These are phyloP conservation scores for Cyberlindnera nakhonratchasimensis DNA, from an alignment of 805 yeast species.

Conservation along the genomic window DNA sequence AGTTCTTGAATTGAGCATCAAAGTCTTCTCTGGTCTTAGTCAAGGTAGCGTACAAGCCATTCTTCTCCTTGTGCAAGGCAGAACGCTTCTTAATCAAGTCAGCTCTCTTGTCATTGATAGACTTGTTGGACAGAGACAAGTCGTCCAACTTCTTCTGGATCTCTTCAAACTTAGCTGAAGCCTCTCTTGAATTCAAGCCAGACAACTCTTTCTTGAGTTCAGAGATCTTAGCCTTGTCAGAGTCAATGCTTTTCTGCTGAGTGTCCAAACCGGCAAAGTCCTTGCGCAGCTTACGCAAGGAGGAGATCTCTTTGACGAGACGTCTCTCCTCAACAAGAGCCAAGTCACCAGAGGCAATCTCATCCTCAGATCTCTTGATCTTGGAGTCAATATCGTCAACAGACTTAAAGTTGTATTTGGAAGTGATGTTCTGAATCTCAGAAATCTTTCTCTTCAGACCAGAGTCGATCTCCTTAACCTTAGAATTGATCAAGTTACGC, in stretches of 20 bases:
- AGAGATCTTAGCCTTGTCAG: slow-evolving; percentile 69
- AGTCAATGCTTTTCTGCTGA: slow-evolving; percentile 75
- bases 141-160: slow-evolving; percentile 68
- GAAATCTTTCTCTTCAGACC: slow-evolving; percentile 68
- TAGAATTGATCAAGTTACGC: slow-evolving; percentile 50
- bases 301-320: slow-evolving; percentile 77
- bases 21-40: slow-evolving; percentile 69
- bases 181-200: slow-evolving; percentile 54
- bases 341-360: slow-evolving; percentile 73
- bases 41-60: slow-evolving; percentile 62
- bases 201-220: slow-evolving; percentile 68
- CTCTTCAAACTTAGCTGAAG: slow-evolving; percentile 63
- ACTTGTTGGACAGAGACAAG: slow-evolving; percentile 55
- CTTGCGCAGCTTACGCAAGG: slow-evolving; percentile 75
- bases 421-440: slow-evolving; percentile 69
- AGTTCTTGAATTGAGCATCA: slow-evolving; percentile 70
- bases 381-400: slow-evolving; percentile 68
- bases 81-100: slow-evolving; percentile 61
- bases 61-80: slow-evolving; percentile 63
- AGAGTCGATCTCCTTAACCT: slow-evolving; percentile 67
- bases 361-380: slow-evolving; percentile 62
- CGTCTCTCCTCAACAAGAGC: slow-evolving; percentile 90
- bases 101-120: slow-evolving; percentile 63
- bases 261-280: slow-evolving; percentile 72
- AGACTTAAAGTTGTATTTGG: slow-evolving; percentile 66